phyloP scores from a whole-genome alignment of 2,329 filamentous ascomycete species.

The Xylariaceae sp. region DNA sequence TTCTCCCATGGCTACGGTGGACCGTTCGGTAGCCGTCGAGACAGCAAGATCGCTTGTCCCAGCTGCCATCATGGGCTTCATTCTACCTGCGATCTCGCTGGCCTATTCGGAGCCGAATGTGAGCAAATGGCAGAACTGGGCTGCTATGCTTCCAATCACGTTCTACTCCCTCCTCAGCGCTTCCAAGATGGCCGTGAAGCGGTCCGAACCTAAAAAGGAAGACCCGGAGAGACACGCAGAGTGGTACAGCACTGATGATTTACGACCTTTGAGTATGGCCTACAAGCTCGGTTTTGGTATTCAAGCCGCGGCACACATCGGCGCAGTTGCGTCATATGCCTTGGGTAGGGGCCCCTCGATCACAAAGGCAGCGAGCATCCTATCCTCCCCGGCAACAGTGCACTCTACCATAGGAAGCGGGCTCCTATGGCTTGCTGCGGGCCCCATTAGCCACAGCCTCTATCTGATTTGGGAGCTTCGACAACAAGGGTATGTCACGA shows the following conservation, averaged over 20 bases:
- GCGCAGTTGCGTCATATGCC: background rate
- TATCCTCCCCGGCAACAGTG: background rate
- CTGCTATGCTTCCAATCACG: constrained; percentile 4
- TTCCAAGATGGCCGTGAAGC: background rate
- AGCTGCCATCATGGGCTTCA: constrained; percentile 16
- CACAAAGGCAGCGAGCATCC: background rate
- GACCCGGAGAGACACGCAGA: constrained; percentile 1
- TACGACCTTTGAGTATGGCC: constrained; percentile 8
- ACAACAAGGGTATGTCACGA: constrained; percentile 24
- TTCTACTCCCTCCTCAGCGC: background rate
- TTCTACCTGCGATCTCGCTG: constrained; percentile 13
- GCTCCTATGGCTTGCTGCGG: constrained; percentile 1
- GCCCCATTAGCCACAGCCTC: constrained; percentile 5
- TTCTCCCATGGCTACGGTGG: constrained; percentile 6
- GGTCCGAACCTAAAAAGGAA: background rate
- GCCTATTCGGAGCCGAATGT: background rate
- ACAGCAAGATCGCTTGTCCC: constrained; percentile 21
- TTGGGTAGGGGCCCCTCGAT: background rate
- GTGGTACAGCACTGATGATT: constrained; percentile 11
- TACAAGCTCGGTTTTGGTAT: constrained; percentile 9
- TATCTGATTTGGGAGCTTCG: constrained; percentile 27
- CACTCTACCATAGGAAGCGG: too few relatives aligned
- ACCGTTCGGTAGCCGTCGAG: constrained; percentile 13
- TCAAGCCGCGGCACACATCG: constrained; percentile 12
- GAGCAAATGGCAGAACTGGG: constrained; percentile 6